A percentile compares a stretch with the other conserved stretches of the same genome.
Evolutionary conservation across 1,139 yeast species (phyloP).

Genomic region (Blastobotrys raffinosifermentans): DNA sequence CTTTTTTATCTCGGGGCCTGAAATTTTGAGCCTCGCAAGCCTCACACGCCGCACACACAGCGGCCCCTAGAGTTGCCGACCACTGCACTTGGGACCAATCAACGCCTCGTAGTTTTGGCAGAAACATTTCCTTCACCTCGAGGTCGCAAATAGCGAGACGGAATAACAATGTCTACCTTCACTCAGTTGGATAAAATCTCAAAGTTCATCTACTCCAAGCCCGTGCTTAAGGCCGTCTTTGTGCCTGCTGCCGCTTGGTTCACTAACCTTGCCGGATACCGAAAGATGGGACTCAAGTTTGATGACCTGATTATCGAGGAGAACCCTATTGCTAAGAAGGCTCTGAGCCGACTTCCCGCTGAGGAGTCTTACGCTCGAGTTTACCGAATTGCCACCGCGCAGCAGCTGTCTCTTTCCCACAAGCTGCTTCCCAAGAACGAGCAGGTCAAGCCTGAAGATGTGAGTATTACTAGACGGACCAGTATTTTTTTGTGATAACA

Average conservation of each 20-base stretch:
- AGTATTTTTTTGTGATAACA: not conserved
- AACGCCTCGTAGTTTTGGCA: too few species aligned
- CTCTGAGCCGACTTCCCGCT: slow-evolving; percentile 79
- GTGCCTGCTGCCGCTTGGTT: slow-evolving; percentile 77
- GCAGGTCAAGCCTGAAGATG: slow-evolving; percentile 69
- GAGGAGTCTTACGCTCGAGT: slow-evolving; percentile 83
- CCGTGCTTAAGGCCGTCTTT: slow-evolving; percentile 65
- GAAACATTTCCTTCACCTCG: too few species aligned
- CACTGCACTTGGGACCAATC: too few species aligned
- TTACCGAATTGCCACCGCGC: slow-evolving; percentile 87
- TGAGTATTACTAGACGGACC: slow-evolving; percentile 8
- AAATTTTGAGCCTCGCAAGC: too few species aligned
- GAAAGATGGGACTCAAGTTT: slow-evolving; percentile 82
- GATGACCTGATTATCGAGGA: slow-evolving; percentile 89
- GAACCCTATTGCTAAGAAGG: slow-evolving; percentile 79
- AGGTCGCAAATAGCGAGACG: too few species aligned
- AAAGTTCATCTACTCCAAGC: slow-evolving; percentile 76
- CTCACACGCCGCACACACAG: too few species aligned
- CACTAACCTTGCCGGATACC: slow-evolving; percentile 76
- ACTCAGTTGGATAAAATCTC: slow-evolving; percentile 79
- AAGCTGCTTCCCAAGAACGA: slow-evolving; percentile 78
- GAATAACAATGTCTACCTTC: slow-evolving; percentile 56
- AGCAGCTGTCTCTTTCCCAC: slow-evolving; percentile 79
- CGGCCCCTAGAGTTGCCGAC: too few species aligned
- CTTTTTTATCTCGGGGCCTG: too few species aligned